Conservation (phyloP, 495 filamentous ascomycete genomes). For the Penicilliopsis zonata region DNA sequence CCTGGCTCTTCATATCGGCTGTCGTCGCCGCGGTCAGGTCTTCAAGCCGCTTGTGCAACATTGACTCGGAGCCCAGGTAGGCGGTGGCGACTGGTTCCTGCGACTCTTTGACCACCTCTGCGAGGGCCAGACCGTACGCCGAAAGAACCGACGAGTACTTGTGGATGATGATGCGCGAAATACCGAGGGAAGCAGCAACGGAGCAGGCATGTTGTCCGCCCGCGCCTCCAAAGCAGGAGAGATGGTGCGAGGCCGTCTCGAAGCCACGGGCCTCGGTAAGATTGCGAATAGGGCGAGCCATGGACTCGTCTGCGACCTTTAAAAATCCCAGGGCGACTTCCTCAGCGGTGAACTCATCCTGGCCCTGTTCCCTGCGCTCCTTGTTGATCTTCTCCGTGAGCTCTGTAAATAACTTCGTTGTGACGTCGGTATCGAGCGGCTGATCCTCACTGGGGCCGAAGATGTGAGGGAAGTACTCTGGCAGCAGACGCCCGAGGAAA, state of each 20-base stretch:
- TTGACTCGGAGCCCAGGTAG: constrained; percentile 20
- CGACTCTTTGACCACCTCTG: constrained; percentile 39
- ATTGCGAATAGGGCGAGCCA: constrained; percentile 42
- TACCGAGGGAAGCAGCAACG: constrained; percentile 37
- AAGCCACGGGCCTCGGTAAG: constrained; percentile 40
- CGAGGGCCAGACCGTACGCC: constrained; percentile 41
- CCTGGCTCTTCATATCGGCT: constrained; percentile 24
- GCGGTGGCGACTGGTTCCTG: constrained; percentile 34
- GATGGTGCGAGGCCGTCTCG: constrained; percentile 36
- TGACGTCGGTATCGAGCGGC: constrained; percentile 67
- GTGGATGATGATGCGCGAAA: constrained; percentile 42
- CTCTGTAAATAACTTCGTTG: constrained; percentile 63
- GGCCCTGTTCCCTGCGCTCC: constrained; percentile 35
- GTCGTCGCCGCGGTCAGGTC: constrained; percentile 20
- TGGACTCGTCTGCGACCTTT: constrained; percentile 42
- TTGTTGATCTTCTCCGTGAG: constrained; percentile 69
- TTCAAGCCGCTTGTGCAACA: constrained; percentile 21
- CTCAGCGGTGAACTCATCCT: constrained; percentile 67
- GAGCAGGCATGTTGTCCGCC: constrained; percentile 43
- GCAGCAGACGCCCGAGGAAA: constrained; percentile 74
- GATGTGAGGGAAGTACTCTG: constrained; percentile 95
- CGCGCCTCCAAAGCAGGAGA: constrained; percentile 43
- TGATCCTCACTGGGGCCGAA: constrained; percentile 89
- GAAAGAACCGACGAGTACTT: constrained; percentile 40
- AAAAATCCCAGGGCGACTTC: constrained; percentile 66